phyloP scores from a whole-genome alignment of 23 red algal genomes.

The Rhodosorus marinus region DNA sequence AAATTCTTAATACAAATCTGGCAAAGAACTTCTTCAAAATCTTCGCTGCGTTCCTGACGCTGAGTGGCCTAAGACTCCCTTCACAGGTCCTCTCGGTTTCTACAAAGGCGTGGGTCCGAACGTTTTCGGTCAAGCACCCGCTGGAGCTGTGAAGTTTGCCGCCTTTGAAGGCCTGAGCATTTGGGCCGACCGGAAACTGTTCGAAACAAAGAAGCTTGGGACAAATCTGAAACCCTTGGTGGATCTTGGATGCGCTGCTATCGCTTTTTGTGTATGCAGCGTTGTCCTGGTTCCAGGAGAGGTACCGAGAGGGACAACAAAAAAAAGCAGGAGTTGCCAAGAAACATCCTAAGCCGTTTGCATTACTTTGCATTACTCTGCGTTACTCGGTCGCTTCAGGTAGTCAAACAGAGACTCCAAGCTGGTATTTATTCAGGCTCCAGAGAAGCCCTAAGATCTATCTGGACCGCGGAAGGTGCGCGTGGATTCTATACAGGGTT shows the following conservation, averaged over 20 bases:
- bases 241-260: slow-evolving; percentile 55
- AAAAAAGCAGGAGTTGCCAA: too few relatives aligned
- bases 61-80: too few relatives aligned
- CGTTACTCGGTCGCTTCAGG: too few relatives aligned
- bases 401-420: slow-evolving; percentile 81
- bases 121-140: slow-evolving; percentile 50
- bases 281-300: slow-evolving; percentile 71
- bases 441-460: slow-evolving; percentile 15
- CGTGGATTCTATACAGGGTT: slow-evolving; percentile 62
- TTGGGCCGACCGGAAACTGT: slow-evolving; percentile 6
- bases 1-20: too few relatives aligned
- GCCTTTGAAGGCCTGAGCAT: slow-evolving; percentile 69
- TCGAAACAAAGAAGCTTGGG: not conserved
- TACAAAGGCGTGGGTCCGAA: slow-evolving; percentile 35
- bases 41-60: too few relatives aligned
- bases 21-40: too few relatives aligned
- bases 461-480: slow-evolving; percentile 32
- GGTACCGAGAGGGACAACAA: too few relatives aligned
- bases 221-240: not conserved
- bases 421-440: slow-evolving; percentile 48
- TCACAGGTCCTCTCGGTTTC: slow-evolving; percentile 25
- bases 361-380: too few relatives aligned
- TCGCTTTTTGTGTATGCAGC: slow-evolving; percentile 75
- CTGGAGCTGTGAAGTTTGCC: slow-evolving; percentile 92
- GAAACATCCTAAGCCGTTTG: too few relatives aligned